Evolutionary conservation across 225 moss, liverwort and hornwort genomes (phyloP).

Genomic region (Rhytidiadelphus loreus): DNA sequence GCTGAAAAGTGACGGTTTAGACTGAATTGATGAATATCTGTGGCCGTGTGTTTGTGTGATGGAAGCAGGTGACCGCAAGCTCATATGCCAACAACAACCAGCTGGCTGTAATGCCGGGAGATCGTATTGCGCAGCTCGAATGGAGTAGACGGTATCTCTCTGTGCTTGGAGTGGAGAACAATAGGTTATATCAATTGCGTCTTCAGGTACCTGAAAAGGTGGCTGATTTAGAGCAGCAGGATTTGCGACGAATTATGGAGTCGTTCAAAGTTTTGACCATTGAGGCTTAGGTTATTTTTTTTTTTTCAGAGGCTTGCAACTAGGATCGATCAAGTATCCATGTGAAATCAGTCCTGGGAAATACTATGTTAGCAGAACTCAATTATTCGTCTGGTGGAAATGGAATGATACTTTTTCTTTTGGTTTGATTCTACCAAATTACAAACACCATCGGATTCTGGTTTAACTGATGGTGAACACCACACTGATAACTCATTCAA

Average conservation of each 20-base stretch:
- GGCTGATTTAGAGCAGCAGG: constrained; percentile 55
- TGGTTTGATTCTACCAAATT: neutral
- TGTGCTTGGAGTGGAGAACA: constrained; percentile 90
- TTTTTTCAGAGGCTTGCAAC: neutral
- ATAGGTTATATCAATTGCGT: constrained; percentile 70
- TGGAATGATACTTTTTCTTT: neutral
- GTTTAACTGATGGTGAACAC: neutral
- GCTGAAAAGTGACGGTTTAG: neutral
- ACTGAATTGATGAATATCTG: neutral
- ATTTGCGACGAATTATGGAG: constrained; percentile 78
- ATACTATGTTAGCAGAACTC: neutral
- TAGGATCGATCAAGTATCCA: neutral
- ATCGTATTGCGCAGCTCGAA: constrained; percentile 75
- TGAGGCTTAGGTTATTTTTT: constrained; percentile 17
- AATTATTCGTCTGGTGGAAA: neutral
- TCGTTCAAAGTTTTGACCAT: constrained; percentile 82
- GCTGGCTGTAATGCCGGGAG: constrained; percentile 86
- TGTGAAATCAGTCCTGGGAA: neutral
- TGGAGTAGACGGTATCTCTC: constrained; percentile 93
- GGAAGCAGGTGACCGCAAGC: constrained; percentile 63
- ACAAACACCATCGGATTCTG: neutral
- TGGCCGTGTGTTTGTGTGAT: neutral
- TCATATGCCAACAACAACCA: constrained; percentile 91
- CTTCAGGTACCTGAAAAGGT: constrained; percentile 82
- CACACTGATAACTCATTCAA: neutral